Evolutionary conservation across 208 protist species (phyloP).

Genomic region (Trichomonas tenax): DNA sequence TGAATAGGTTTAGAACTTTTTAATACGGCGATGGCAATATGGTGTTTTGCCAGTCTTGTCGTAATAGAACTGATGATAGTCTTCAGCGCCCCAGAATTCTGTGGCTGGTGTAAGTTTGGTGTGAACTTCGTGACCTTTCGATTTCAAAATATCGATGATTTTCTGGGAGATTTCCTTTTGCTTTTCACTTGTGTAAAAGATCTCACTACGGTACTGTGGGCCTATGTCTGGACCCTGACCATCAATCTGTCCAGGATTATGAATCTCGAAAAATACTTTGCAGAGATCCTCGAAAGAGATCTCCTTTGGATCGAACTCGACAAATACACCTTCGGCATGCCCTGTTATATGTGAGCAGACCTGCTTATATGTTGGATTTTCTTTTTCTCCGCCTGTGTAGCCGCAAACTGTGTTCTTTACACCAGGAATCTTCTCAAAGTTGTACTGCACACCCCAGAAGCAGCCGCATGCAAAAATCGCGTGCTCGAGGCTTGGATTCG

Average conservation of each 20-base stretch:
- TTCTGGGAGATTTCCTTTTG: background rate
- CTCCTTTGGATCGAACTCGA: background rate
- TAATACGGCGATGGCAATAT: background rate
- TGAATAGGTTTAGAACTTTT: background rate
- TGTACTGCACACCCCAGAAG: background rate
- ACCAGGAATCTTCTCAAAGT: background rate
- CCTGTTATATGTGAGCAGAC: background rate
- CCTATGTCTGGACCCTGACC: background rate
- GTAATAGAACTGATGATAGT: background rate
- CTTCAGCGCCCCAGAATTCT: background rate
- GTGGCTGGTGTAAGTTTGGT: background rate
- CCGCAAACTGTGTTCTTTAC: background rate
- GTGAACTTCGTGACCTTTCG: background rate
- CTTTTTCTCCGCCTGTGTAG: background rate
- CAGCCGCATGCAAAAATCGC: background rate
- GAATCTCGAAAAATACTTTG: background rate
- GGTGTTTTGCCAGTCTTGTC: background rate
- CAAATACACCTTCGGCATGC: background rate
- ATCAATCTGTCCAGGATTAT: background rate
- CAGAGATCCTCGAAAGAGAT: background rate
- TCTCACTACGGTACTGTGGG: background rate
- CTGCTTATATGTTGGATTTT: background rate
- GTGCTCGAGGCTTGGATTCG: background rate
- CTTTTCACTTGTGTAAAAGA: background rate
- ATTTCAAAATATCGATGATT: background rate